These are phyloP conservation scores for Penicillium palitans DNA, from an alignment of 2,329 filamentous ascomycete genomes.

Conservation along the genomic window DNA sequence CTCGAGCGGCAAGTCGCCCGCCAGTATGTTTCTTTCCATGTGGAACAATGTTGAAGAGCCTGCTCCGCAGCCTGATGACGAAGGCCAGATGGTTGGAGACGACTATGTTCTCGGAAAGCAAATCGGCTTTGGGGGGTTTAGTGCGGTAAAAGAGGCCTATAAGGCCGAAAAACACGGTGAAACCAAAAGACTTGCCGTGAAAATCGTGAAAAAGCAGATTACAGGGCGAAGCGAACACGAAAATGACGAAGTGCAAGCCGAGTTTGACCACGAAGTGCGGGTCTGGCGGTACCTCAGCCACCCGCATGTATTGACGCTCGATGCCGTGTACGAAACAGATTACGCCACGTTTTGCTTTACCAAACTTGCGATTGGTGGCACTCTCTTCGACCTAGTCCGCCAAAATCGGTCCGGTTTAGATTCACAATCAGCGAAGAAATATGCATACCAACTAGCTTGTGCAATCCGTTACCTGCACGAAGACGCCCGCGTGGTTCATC, in stretches of 20 bases:
- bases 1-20: slow-evolving; percentile 57
- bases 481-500: slow-evolving; percentile 65
- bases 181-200: slow-evolving; percentile 59
- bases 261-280: slow-evolving; percentile 68
- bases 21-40: slow-evolving; percentile 59
- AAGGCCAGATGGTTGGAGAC: slow-evolving; percentile 66
- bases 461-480: slow-evolving; percentile 67
- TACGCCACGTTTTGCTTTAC: slow-evolving; percentile 71
- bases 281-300: slow-evolving; percentile 67
- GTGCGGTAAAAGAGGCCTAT: slow-evolving; percentile 65
- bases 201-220: slow-evolving; percentile 65
- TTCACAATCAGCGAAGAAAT: slow-evolving; percentile 56
- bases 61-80: slow-evolving; percentile 60
- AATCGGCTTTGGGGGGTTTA: slow-evolving; percentile 66
- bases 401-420: slow-evolving; percentile 56
- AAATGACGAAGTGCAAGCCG: slow-evolving; percentile 65
- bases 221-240: slow-evolving; percentile 57
- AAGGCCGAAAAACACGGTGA: slow-evolving; percentile 59
- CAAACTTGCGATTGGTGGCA: slow-evolving; percentile 62
- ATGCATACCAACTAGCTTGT: slow-evolving; percentile 63
- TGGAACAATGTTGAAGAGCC: slow-evolving; percentile 48
- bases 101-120: slow-evolving; percentile 68
- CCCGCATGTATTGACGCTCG: slow-evolving; percentile 61
- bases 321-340: slow-evolving; percentile 65
- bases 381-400: slow-evolving; percentile 63